Percentiles rank a stretch among this genome's conserved stretches.
These are phyloP conservation scores for Candida smagusa DNA, from an alignment of 1,139 yeast species.

Conservation along the genomic window DNA sequence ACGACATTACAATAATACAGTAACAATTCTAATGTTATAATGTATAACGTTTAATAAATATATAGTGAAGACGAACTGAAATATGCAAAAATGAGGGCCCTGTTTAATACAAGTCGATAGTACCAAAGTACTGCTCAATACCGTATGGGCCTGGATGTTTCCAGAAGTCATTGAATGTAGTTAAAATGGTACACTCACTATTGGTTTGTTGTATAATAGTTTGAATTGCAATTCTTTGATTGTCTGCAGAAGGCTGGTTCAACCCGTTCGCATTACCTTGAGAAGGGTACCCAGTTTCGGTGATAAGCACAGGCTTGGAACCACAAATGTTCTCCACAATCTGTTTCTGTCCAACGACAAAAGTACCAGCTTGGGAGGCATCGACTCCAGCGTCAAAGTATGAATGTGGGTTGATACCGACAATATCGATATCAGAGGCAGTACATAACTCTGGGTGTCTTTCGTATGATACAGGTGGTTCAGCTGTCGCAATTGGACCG, in stretches of 20 bases:
- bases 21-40: neutral
- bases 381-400: constrained; percentile 64
- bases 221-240: constrained; percentile 68
- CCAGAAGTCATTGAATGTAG: constrained; percentile 82
- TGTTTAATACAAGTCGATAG: constrained; percentile 40
- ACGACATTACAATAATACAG: no score
- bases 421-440: constrained; percentile 50
- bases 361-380: constrained; percentile 72
- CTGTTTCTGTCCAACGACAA: constrained; percentile 58
- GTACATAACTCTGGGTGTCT: constrained; percentile 66
- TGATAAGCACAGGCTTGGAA: constrained; percentile 48
- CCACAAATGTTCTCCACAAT: constrained; percentile 53
- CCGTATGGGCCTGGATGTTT: constrained; percentile 80
- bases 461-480: constrained; percentile 77
- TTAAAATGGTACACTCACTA: constrained; percentile 63
- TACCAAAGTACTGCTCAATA: constrained; percentile 85
- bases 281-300: constrained; percentile 91
- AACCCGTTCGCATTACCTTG: constrained; percentile 67
- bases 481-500: constrained; percentile 81
- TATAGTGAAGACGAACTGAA: neutral
- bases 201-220: constrained; percentile 51
- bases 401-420: constrained; percentile 84
- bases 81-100: neutral
- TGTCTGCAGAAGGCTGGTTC: constrained; percentile 66
- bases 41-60: neutral